Evolutionary conservation across 441 rosid species (phyloP), one percentile per base, ranked within the genome.

Genomic region (Cnidoscolus chayamansa): DNA sequence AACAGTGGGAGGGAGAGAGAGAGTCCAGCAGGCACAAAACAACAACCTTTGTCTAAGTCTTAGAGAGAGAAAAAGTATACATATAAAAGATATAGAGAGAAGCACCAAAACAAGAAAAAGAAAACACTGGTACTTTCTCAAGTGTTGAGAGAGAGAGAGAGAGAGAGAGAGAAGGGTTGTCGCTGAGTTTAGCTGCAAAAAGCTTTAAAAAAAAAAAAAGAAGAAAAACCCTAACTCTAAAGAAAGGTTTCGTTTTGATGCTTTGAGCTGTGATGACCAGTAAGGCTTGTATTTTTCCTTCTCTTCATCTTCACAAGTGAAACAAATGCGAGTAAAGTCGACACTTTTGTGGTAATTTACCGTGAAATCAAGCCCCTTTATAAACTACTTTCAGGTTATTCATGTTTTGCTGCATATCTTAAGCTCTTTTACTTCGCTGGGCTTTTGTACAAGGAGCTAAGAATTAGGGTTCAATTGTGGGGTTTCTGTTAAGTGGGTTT

Each of bases 151-250:
- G 73, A 50, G 47, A n/a, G 30, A 47, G 62, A 49, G 35, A 65
- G 12, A 50, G 63, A 16, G 58, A 55, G 37, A 1, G 5, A 35
- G 4, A 35, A 4, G 5, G 13, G 9, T 54, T 62, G 35, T 61
- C 55, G 60, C 48, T 15, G 50, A 31, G 17, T 54, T 54, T 35
- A 31, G 73, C 72, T 72, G 71, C 67, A 67, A 43, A 53, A 37
- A 32, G 65, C 63, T 0, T 48, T 1, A 32, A 30, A 15, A 30
- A 48, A 1, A 0, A 57, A 20, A 72, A 43, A 16, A 43, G 49
- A 72, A 45, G 30, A 25, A 58, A 73, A 72, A 51, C 76, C 76
- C 84, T 68, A 81, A 74, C 77, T 74, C 78, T 78, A 61, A 71
- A 76, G 72, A 61, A 63, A 51, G 45, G 65, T 16, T 71, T 74